phyloP scores from a whole-genome alignment of 208 protist genomes.

The Acanthamoeba lenticulata region DNA sequence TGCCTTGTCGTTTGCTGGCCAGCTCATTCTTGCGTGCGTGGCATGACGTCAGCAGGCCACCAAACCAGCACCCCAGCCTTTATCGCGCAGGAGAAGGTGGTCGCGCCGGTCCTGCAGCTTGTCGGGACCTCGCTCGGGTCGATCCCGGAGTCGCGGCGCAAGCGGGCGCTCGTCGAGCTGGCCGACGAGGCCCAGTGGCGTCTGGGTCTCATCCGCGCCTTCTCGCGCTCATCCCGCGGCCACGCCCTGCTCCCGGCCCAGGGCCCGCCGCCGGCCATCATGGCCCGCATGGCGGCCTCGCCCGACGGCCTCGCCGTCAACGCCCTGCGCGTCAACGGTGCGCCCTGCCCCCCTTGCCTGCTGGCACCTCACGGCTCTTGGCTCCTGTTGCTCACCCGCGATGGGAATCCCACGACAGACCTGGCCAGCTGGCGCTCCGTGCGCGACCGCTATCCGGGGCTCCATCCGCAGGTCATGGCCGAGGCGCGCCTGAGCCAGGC shows the following conservation, averaged over 20 bases:
- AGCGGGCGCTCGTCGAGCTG: neutral
- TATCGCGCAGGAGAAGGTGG: neutral
- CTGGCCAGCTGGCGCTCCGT: neutral
- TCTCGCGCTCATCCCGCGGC: neutral
- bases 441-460: neutral
- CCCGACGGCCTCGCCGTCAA: neutral
- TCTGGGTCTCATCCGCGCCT: neutral
- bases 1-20: no score
- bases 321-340: neutral
- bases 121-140: neutral
- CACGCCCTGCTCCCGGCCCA: neutral
- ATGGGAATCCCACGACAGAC: no score
- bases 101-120: neutral
- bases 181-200: neutral
- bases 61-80: neutral
- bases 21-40: neutral
- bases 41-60: neutral
- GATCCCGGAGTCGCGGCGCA: neutral
- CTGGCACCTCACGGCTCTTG: neutral
- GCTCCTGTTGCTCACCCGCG: no score
- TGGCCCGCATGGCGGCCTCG: slow-evolving; percentile 20
- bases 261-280: neutral
- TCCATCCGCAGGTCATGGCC: neutral
- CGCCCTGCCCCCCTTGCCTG: neutral
- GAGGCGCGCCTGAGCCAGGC: slow-evolving; percentile 1